Conservation (phyloP, 78 protist genomes). For the Dictyostelium intermedium region DNA sequence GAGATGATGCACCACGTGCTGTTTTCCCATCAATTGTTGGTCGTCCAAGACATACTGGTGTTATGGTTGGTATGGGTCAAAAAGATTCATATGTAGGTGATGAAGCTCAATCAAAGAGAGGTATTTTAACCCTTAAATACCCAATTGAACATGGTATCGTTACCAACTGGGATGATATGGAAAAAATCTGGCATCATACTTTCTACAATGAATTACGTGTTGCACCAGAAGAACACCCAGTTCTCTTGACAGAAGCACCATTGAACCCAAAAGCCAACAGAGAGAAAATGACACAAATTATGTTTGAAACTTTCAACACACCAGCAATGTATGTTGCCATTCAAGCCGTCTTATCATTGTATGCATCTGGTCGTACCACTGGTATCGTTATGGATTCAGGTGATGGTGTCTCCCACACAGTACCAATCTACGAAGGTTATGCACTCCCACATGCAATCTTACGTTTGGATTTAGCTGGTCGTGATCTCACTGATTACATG, state of each 20-base stretch:
- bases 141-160: conserved; percentile 67
- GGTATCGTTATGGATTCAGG: conserved; percentile 98
- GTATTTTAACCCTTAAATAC: conserved; percentile 58
- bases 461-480: conserved; percentile 96
- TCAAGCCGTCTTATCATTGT: conserved; percentile 94
- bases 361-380: conserved; percentile 94
- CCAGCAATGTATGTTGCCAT: conserved; percentile 92
- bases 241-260: conserved; percentile 89
- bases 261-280: conserved; percentile 87
- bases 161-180: conserved; percentile 35
- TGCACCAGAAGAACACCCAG: conserved; percentile 86
- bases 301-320: conserved; percentile 95
- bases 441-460: conserved; percentile 87
- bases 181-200: conserved; percentile 15
- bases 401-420: conserved; percentile 96
- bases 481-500: conserved; percentile 95
- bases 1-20: conserved; percentile 92
- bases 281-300: conserved; percentile 84
- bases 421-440: conserved; percentile 95
- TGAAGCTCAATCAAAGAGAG: conserved; percentile 47
- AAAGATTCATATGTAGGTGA: conserved; percentile 32
- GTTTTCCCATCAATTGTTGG: conserved; percentile 93
- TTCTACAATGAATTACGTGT: conserved; percentile 18
- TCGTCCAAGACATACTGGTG: conserved; percentile 88
- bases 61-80: conserved; percentile 91